These are phyloP conservation scores for Striga asiatica DNA, from an alignment of 257 asterid species.

Conservation along the genomic window DNA sequence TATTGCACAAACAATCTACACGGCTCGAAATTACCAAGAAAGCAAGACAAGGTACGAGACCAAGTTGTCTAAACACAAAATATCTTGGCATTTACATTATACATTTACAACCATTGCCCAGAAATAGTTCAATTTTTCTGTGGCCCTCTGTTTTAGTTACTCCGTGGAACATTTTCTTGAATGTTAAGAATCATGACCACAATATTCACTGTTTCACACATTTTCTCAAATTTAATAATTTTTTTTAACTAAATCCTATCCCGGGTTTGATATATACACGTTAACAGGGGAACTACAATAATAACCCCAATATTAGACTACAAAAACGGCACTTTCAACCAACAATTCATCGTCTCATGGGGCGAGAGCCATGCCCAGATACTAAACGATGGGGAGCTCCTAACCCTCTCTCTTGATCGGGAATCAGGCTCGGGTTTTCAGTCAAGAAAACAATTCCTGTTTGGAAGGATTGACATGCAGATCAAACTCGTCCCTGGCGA, in stretches of 20 bases:
- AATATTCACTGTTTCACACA: too few species aligned
- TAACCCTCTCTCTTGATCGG: constrained; percentile 51
- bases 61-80: background rate
- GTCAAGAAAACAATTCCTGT: constrained; percentile 54
- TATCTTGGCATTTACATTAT: background rate
- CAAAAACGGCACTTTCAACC: constrained; percentile 48
- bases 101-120: too few species aligned
- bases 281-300: constrained; percentile 14
- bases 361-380: constrained; percentile 48
- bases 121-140: too few species aligned
- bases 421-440: constrained; percentile 67
- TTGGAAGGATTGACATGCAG: constrained; percentile 59
- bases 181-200: too few species aligned
- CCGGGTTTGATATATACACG: background rate
- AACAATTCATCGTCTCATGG: constrained; percentile 48
- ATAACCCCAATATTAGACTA: constrained; percentile 7
- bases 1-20: constrained; percentile 39
- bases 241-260: too few species aligned
- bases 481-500: constrained; percentile 72
- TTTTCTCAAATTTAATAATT: too few species aligned
- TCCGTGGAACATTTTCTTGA: too few species aligned
- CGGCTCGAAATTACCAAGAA: constrained; percentile 36
- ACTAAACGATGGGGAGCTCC: constrained; percentile 53
- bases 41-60: constrained; percentile 19
- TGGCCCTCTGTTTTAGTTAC: too few species aligned